Conservation (phyloP, 768 basidiomycete genomes). For the Neoboletus magnificus region DNA sequence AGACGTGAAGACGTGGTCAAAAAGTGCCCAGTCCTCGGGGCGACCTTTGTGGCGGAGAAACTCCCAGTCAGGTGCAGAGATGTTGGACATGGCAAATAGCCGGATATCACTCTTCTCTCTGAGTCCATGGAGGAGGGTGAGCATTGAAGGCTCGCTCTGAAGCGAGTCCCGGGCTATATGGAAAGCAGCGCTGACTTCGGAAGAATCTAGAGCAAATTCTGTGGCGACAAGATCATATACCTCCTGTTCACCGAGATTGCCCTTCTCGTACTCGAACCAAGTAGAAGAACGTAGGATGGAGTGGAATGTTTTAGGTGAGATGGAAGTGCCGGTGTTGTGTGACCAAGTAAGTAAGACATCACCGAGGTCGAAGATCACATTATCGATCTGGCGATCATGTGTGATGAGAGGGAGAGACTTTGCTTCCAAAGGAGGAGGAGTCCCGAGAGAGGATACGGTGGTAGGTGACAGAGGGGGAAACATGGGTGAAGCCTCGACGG, state of each 20-base stretch:
- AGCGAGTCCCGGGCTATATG: conserved; percentile 6
- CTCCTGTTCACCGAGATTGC: conserved; percentile 13
- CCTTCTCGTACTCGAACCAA: conserved; percentile 25
- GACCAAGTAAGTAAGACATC: conserved; percentile 25
- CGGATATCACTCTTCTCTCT: not conserved
- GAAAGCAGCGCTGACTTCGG: conserved; percentile 10
- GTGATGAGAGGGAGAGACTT: not conserved
- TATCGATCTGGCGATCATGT: conserved; percentile 18
- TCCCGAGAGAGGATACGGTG: not conserved
- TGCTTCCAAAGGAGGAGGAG: not conserved
- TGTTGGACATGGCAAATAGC: conserved; percentile 23
- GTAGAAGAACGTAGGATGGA: conserved; percentile 13
- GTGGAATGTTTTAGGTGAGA: conserved; percentile 9
- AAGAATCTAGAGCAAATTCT: conserved; percentile 16
- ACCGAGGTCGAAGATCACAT: conserved; percentile 21
- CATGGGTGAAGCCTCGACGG: not conserved
- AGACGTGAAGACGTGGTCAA: conserved; percentile 21
- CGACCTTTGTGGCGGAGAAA: conserved; percentile 12
- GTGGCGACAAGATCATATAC: conserved; percentile 1
- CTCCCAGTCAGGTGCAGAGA: conserved; percentile 23
- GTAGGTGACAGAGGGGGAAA: not conserved
- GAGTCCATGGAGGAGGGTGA: conserved; percentile 16
- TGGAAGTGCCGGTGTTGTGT: conserved; percentile 9
- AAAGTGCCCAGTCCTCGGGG: conserved; percentile 18
- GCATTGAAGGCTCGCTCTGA: conserved; percentile 12